Evolutionary conservation across 129 eudicot species (phyloP), one percentile per base, ranked within the genome.

Genomic region (Escallonia rubra): DNA sequence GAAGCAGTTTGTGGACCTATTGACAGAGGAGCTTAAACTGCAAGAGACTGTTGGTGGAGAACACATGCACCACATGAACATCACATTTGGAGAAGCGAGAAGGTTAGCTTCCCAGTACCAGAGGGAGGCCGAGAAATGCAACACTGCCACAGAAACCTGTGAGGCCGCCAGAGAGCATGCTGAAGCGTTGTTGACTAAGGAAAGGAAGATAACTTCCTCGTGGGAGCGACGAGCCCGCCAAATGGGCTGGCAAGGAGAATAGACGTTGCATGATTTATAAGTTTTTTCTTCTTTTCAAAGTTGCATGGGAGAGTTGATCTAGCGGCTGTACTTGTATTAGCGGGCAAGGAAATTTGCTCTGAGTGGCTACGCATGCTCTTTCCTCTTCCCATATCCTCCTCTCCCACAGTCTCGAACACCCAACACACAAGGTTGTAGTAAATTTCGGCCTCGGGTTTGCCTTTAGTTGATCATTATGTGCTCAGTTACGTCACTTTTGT

Each of bases 111-210:
- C 87, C 14, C 90, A 76, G 59, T 90, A 90, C 84, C 92, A 87
- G 61, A 73, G 71, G 66, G 97, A 90, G 77, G 95, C 97, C 3
- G 97, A 88, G 64, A 88, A 91, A 75, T 91, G 97, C 80, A 83
- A 78, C 61, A 78, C 90, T 5, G 94, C 96, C 41, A 88, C 88
- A 4, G 90, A 88, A 83, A 91, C 88, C 41, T 87, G 94, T 59
- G 96, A 88, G 73, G 81, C 71, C 7, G 88, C 96, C 9, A 82
- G 96, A 71, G 96, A 91, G 66, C 86, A 80, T 60, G 83, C 86
- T 7, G 84, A 72, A 66, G 88, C 85, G 8, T 70, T 87, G 64
- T 70, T 81, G 70, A 78, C 77, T n/a, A 85, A 83, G 84, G 97
- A 90, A 85, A 90, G 39, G 78, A 90, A 87, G 79, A 41, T 81